Base-by-base conservation (phyloP, 495 filamentous ascomycete species). In the Sabuloglossum arenarium region DNA sequence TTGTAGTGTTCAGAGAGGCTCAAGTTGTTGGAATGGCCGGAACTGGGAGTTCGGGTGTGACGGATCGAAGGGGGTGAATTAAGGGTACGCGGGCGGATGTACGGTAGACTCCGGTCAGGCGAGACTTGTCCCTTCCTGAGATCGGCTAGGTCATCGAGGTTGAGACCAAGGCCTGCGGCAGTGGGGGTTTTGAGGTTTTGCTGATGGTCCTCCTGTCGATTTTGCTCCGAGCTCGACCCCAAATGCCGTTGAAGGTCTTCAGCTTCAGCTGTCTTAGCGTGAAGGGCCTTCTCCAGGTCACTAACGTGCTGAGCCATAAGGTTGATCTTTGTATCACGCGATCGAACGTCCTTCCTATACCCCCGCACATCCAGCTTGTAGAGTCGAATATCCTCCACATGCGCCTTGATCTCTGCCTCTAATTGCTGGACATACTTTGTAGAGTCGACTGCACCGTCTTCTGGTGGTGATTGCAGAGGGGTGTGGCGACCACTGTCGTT, bases 291-390 rank as follows among this genome's bases (percentile, higher is more conserved):
- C 47, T 51, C 47, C 21, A 51, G 47, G 8, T 51, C 23, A 27
- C 4, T 23, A 30, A 51, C 21, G 24, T 51, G 47, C 16, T 51
- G 47, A 11, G 47, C 25, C 24, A 51, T 11, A 11, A n/a, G 5
- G 24, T 11, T 30, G 47, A 56, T 46, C 34, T 56, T 47, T 12
- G 39, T n/a, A 16, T 56, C 55, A 25, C 32, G 55, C 19, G 39
- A 32, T 24, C 42, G 34, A n/a, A 56, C 42, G n/a, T 56, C 55
- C 32, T 56, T 56, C 42, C 42, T 49, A 25, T 56, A 56, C 12
- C 55, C 55, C 32, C 42, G 34, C 3, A 45, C 34, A 39, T 56
- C 55, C 9, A 56, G 42, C 14, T 46, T 56, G 23, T 56, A 56
- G 23, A 56, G 42, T 1, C 55, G 29, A 39, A 56, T 56, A 16